phyloP scores from a whole-genome alignment of 129 eudicot genomes.

The Deinandra increscens region DNA sequence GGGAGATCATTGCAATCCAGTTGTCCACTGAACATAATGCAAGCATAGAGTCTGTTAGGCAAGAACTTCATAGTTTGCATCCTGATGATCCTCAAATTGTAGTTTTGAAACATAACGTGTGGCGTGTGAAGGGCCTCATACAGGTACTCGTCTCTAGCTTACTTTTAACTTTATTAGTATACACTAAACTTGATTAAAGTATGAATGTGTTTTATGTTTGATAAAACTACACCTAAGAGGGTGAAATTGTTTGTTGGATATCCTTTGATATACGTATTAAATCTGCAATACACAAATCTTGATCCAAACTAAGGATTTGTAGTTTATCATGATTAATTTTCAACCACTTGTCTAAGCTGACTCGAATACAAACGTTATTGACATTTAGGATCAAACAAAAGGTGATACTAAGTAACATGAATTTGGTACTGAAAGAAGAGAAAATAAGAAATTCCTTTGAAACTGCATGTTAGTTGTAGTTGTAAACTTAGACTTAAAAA shows the following conservation, averaged over 20 bases:
- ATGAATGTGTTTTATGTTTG: background rate
- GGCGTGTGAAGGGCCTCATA: conserved; percentile 41
- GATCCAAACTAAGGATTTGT: background rate
- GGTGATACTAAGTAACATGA: background rate
- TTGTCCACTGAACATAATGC: conserved; percentile 73
- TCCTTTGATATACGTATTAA: too few species aligned
- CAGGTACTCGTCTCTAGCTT: conserved; percentile 22
- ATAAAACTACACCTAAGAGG: background rate
- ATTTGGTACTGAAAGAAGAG: background rate
- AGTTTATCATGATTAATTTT: background rate
- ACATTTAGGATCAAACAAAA: background rate
- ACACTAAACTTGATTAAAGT: too few species aligned
- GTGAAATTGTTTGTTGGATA: background rate
- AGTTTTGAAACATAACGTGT: conserved; percentile 42
- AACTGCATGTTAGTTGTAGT: background rate
- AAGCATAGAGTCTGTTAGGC: conserved; percentile 66
- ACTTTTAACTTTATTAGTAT: too few species aligned
- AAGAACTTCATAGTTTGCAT: conserved; percentile 63
- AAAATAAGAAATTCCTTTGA: background rate
- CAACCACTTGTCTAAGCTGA: background rate
- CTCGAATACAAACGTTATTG: background rate
- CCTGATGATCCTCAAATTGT: conserved; percentile 73
- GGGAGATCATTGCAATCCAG: conserved; percentile 58
- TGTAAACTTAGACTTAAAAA: background rate
- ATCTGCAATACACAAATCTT: background rate